phyloP scores from a whole-genome alignment of 306 rosid species.

The Fagus crenata region DNA sequence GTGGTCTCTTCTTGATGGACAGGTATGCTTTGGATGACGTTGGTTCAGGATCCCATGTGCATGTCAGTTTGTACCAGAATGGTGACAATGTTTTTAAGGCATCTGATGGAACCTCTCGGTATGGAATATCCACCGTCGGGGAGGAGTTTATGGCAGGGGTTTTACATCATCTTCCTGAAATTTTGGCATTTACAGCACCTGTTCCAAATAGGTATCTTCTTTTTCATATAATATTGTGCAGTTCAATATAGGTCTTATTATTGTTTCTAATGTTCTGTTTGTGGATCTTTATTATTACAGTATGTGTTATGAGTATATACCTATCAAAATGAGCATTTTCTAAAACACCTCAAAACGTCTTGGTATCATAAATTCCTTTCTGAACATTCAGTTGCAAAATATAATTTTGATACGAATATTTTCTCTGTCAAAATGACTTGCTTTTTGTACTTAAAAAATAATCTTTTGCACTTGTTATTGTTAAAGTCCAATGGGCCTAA shows the following conservation, averaged over 20 bases:
- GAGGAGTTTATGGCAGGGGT: constrained; percentile 92
- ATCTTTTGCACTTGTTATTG: background rate
- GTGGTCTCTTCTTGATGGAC: constrained; percentile 29
- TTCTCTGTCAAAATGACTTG: background rate
- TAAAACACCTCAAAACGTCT: background rate
- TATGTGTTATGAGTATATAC: background rate
- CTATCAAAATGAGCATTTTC: background rate
- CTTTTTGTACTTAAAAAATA: background rate
- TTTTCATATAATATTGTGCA: background rate
- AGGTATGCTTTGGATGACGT: constrained; percentile 74
- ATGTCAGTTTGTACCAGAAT: constrained; percentile 73
- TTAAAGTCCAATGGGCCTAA: background rate
- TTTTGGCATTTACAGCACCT: constrained; percentile 80
- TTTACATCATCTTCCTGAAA: constrained; percentile 64
- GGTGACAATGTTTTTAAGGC: constrained; percentile 79
- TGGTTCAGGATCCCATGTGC: constrained; percentile 93
- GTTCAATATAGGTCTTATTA: background rate
- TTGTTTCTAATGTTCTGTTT: constrained; percentile 1
- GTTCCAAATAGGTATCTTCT: constrained; percentile 69
- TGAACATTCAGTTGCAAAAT: background rate
- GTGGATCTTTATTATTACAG: background rate
- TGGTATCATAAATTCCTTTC: background rate
- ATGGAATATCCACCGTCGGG: constrained; percentile 77
- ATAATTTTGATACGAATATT: background rate
- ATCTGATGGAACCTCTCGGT: constrained; percentile 51